Conservation (phyloP, 495 filamentous ascomycete species). For the Xylaria flabelliformis region DNA sequence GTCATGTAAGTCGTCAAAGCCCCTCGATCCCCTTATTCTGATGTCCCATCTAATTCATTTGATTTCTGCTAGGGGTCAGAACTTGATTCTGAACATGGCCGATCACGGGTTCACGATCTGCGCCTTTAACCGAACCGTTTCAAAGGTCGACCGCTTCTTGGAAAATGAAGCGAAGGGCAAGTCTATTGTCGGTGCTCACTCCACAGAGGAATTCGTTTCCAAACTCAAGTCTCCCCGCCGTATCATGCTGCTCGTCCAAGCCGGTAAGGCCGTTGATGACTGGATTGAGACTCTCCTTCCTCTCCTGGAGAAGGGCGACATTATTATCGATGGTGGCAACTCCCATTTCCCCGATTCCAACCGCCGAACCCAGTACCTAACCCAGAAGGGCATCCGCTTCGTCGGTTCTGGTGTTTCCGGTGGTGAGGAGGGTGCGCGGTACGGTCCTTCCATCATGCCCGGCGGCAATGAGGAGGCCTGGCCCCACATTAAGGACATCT, state of each 20-base stretch:
- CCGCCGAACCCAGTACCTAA: constrained; percentile 87
- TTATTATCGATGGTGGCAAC: constrained; percentile 99
- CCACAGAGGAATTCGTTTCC: constrained; percentile 87
- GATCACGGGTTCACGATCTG: constrained; percentile 95
- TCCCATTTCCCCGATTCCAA: constrained; percentile 99
- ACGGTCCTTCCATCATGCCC: constrained; percentile 97
- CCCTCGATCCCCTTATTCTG: constrained; percentile 8
- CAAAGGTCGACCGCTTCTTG: constrained; percentile 96
- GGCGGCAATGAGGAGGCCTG: constrained; percentile 97
- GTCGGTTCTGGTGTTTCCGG: constrained; percentile 98
- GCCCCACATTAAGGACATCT: constrained; percentile 98
- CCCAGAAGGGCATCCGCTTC: constrained; percentile 88
- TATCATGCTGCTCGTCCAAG: constrained; percentile 98
- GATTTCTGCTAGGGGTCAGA: constrained; percentile 66
- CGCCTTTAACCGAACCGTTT: constrained; percentile 96
- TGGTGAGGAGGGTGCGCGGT: constrained; percentile 98
- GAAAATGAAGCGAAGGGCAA: constrained; percentile 95
- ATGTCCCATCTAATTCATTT: not conserved
- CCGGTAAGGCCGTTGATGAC: constrained; percentile 95
- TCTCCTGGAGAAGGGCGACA: constrained; percentile 87
- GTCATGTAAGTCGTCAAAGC: constrained; percentile 72
- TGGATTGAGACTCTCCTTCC: constrained; percentile 97
- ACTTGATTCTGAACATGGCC: constrained; percentile 97
- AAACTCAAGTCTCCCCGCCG: constrained; percentile 97
- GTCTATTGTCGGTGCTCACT: constrained; percentile 90